Conservation (phyloP, 176 grass and related monocot genomes). For the Hsuehochloa calcarea region DNA sequence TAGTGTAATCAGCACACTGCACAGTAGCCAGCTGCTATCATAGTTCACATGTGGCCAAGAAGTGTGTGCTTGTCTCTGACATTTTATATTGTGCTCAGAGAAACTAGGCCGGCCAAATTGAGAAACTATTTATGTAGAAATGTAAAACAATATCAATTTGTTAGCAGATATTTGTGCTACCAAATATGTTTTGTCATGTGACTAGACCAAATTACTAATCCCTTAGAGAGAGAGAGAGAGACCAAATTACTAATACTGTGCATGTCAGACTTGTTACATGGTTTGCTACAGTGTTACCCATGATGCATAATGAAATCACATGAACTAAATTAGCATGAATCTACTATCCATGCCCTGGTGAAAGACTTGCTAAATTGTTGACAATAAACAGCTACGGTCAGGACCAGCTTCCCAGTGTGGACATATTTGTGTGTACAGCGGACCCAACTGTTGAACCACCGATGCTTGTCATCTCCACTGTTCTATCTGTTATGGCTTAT, state of each 20-base stretch:
- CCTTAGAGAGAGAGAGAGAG: neutral
- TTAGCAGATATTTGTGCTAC: neutral
- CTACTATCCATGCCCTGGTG: neutral
- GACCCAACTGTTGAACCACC: slow-evolving; percentile 64
- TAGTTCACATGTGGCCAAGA: neutral
- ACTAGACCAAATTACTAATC: neutral
- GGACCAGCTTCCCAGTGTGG: slow-evolving; percentile 47
- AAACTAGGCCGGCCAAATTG: neutral
- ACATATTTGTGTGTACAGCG: slow-evolving; percentile 79
- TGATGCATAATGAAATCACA: neutral
- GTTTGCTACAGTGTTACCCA: neutral
- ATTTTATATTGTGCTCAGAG: neutral
- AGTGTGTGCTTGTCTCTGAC: neutral
- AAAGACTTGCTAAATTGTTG: neutral
- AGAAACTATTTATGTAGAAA: slow-evolving; percentile 1
- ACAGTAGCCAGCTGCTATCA: neutral
- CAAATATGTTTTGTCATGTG: neutral
- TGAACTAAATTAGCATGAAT: neutral
- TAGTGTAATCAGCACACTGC: neutral
- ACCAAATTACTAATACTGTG: neutral
- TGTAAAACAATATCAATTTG: neutral
- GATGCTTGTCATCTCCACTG: slow-evolving; percentile 62
- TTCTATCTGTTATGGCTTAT: slow-evolving; percentile 83
- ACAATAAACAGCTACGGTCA: slow-evolving; percentile 35
- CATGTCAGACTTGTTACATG: neutral